Conservation (phyloP, 176 grass and related monocot species). For the Juncus effusus region DNA sequence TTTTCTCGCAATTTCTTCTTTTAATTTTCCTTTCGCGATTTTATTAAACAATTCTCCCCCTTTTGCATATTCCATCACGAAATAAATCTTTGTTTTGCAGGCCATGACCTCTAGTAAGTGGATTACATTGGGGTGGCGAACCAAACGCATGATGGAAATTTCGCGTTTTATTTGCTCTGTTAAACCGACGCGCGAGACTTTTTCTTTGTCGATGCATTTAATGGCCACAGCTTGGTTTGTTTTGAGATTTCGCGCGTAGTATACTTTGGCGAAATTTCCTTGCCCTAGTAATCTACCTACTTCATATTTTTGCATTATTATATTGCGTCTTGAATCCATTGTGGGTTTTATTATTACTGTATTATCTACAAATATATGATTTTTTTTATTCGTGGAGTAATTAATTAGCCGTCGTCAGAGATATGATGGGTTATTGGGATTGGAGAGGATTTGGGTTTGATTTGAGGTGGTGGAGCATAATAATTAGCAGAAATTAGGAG, state of each 20-base stretch:
- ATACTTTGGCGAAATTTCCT: conserved; percentile 95
- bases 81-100: conserved; percentile 87
- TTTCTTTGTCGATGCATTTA: conserved; percentile 95
- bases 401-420: conserved; percentile 43
- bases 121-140: conserved; percentile 83
- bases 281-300: conserved; percentile 77
- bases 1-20: conserved; percentile 55
- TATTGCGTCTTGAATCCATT: conserved; percentile 56
- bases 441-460: conserved; percentile 26
- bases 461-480: conserved; percentile 17
- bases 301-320: conserved; percentile 81
- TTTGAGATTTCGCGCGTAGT: conserved; percentile 74
- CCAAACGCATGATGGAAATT: conserved; percentile 85
- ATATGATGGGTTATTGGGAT: conserved; percentile 31
- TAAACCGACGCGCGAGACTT: conserved; percentile 75
- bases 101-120: conserved; percentile 91
- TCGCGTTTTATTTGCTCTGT: conserved; percentile 93
- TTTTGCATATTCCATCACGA: conserved; percentile 90
- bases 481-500: conserved; percentile 20
- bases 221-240: conserved; percentile 71
- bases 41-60: conserved; percentile 93
- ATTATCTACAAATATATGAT: not conserved
- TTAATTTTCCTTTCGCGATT: conserved; percentile 70
- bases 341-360: conserved; percentile 21
- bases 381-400: not conserved